Base-by-base conservation (phyloP, 306 rosid species). In the Cicer pinnatifidum region DNA sequence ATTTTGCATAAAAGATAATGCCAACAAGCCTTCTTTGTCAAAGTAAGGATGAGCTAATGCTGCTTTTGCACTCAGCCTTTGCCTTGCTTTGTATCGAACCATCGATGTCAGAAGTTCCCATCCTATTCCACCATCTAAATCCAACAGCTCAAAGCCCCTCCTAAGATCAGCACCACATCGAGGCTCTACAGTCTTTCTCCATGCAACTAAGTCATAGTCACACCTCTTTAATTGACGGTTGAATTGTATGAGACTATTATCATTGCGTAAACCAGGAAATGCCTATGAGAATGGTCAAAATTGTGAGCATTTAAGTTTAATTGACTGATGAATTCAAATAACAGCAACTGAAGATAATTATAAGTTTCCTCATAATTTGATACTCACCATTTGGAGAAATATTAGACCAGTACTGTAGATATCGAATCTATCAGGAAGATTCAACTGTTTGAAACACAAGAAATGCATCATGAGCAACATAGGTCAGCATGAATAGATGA, bases 61-160 rank as follows among this genome's bases (percentile, higher is more conserved):
- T 6, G 84, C 86, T 84, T 94, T 94, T 33, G 98, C 98, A 51
- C 98, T 94, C 68, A 86, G 90, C 71, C 99, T 84, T 81, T 91
- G 88, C 63, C 95, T 73, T 74, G 99, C 91, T 79, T 87, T 88
- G 84, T 83, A 91, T 54, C 97, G 84, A 35, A 88, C 96, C 98
- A 94, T 94, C 15, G 96, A 91, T 11, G 87, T 94, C 61, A 91
- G 75, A 38, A 94, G 97, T 72, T 94, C 98, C 98, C 98, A 91
- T 74, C 98, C 97, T 11, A 83, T 83, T 72, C 97, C 97, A 41
- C 91, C 98, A 80, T 89, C 98, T 79, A 91, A 89, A 77, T 89
- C 91, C 92, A 94, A 73, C 80, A 94, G 66, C 79, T 94, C 95
- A 60, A 94, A 94, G 35, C 98, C 98, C 73, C 75, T 88, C 65